Evolutionary conservation across 2,329 filamentous ascomycete genomes (phyloP).

Genomic region (Calonectria leucothoes): DNA sequence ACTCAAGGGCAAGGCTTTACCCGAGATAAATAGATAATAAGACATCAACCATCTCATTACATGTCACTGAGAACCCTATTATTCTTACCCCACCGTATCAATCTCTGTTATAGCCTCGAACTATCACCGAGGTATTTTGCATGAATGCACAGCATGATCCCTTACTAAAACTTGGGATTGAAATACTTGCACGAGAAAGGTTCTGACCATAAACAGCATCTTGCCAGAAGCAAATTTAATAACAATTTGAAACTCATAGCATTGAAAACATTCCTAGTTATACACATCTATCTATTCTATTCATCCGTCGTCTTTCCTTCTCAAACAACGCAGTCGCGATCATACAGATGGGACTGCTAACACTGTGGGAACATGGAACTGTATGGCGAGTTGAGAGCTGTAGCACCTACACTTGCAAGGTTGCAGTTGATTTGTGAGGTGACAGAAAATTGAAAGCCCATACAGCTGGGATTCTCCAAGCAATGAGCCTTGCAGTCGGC

Average conservation of each 20-base stretch:
- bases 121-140: no score
- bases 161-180: no score
- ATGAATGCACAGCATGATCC: no score
- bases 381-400: not conserved
- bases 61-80: no score
- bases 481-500: not conserved
- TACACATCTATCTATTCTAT: not conserved
- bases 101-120: no score
- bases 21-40: no score
- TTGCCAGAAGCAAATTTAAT: not conserved
- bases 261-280: not conserved
- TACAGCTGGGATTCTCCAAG: not conserved
- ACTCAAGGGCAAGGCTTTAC: no score
- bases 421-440: not conserved
- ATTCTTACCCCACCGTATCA: no score
- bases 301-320: not conserved
- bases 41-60: no score
- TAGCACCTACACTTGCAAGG: not conserved
- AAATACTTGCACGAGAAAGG: no score
- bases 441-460: not conserved
- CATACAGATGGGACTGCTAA: not conserved
- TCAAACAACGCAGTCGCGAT: not conserved
- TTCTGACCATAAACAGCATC: no score
- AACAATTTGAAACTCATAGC: not conserved
- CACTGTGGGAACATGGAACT: not conserved